phyloP scores from a whole-genome alignment of 305 asterid genomes.

The Plantago lanceolata region DNA sequence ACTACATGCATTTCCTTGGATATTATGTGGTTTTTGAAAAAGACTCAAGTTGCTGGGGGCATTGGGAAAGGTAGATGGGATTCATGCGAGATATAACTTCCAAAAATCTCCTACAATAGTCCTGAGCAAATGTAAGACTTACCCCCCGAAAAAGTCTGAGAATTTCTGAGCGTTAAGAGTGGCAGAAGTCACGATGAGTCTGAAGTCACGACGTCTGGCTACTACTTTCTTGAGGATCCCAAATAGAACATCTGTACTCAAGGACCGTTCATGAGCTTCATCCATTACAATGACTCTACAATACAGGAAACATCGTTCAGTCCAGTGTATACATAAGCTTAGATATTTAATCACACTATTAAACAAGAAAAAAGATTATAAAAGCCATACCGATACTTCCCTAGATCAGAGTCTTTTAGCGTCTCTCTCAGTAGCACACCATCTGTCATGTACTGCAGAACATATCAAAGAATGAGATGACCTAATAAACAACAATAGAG shows the following conservation, averaged over 20 bases:
- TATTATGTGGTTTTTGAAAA: neutral
- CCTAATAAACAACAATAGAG: conserved; percentile 2
- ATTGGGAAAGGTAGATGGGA: conserved; percentile 19
- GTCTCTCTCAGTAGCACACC: conserved; percentile 98
- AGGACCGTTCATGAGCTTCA: conserved; percentile 96
- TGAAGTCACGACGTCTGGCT: conserved; percentile 90
- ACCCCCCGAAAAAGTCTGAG: conserved; percentile 94
- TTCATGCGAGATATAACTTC: neutral
- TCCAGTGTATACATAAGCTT: no score
- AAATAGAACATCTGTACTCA: conserved; percentile 87
- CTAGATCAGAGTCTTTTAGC: conserved; percentile 87
- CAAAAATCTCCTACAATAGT: conserved; percentile 10
- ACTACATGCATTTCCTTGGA: neutral
- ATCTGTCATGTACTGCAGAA: conserved; percentile 95
- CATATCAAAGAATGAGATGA: conserved; percentile 6
- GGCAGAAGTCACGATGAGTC: conserved; percentile 96
- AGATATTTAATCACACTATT: no score
- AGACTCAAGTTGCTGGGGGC: no score
- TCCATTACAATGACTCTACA: conserved; percentile 85
- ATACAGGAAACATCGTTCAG: conserved; percentile 19
- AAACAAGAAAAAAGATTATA: conserved; percentile 9
- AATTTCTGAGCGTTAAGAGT: conserved; percentile 91
- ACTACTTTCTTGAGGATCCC: conserved; percentile 97
- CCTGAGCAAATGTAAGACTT: conserved; percentile 18
- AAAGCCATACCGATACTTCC: conserved; percentile 74